Base-by-base conservation (phyloP, 2,329 filamentous ascomycete genomes). In the Aspergillus neotritici region DNA sequence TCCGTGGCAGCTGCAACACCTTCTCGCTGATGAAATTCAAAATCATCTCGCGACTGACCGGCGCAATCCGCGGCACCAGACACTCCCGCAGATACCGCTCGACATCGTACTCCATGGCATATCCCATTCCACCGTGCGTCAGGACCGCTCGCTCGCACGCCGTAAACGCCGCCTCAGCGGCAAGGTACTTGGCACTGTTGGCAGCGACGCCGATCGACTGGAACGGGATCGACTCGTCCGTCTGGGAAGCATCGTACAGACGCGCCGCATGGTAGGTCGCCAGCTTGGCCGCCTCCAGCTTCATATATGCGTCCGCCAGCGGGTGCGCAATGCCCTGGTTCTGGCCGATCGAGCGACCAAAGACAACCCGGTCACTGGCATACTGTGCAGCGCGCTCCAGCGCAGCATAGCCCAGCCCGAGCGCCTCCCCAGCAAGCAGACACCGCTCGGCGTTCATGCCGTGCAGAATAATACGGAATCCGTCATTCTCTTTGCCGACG, bases 391-490 rank as follows among this genome's bases (percentile, higher is more conserved):
- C 84, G 50, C 72, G 79, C 43, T 72, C 69, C 21, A 82, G 66
- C 8, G 79, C 86, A 0, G 82, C 84, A 54, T 93, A 93, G 0
- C 87, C 87, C 0, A 94, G 68, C 0, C 87, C 87, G 0, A 93
- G 72, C 0, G 87, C 86, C 67, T 93, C 87, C 16, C 86, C 86
- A 1, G 86, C 86, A 0, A 89, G 69, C 0, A 89, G 74, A 57
- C 84, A 87, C 2, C 85, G 74, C 62, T 89, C 85, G 0, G 85
- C 84, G 51, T 89, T 89, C 83, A 89, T 87, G 2, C 86, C 84
- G 55, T 87, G 83, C 16, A 89, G 75, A 40, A 89, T 79, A 43
- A 88, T 84, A 56, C 82, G 83, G 73, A 94, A 94, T 0, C 88
- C 87, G 44, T 86, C 75, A 4, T 82, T 81, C 61, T 93, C 84